These are phyloP conservation scores for Paramecium pentaurelia DNA, from an alignment of 73 alveolate genomes.

Conservation along the genomic window DNA sequence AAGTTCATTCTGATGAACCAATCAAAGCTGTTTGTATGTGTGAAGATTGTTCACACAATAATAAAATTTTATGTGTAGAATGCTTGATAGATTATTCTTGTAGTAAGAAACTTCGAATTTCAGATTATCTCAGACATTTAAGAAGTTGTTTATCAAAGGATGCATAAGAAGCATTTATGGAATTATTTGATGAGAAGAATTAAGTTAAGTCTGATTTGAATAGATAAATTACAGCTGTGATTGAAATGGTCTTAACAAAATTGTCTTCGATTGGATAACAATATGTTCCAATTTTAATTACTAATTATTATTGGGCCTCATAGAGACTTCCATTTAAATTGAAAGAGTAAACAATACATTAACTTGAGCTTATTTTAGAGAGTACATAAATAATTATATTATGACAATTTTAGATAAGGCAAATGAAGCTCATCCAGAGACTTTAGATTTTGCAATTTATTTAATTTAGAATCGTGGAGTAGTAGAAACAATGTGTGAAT, in stretches of 20 bases:
- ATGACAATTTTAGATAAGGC: background rate
- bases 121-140: background rate
- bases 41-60: constrained; percentile 1
- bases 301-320: constrained; percentile 15
- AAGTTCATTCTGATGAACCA: constrained; percentile 20
- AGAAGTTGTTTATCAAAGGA: constrained; percentile 16
- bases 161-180: constrained; percentile 45
- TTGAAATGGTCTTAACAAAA: background rate
- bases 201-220: constrained; percentile 14
- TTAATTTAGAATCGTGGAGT: constrained; percentile 14
- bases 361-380: background rate
- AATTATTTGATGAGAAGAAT: constrained; percentile 30
- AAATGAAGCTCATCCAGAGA: background rate
- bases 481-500: background rate
- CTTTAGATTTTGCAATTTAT: constrained; percentile 29
- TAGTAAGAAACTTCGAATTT: background rate
- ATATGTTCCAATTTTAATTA: background rate
- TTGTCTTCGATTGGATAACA: background rate
- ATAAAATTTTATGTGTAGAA: constrained; percentile 25
- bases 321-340: background rate
- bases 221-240: background rate
- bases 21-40: constrained; percentile 8
- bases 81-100: constrained; percentile 28
- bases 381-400: background rate
- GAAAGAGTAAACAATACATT: background rate